phyloP scores from a whole-genome alignment of 139 green algal genomes.

The Tetradesmus lagerheimii region DNA sequence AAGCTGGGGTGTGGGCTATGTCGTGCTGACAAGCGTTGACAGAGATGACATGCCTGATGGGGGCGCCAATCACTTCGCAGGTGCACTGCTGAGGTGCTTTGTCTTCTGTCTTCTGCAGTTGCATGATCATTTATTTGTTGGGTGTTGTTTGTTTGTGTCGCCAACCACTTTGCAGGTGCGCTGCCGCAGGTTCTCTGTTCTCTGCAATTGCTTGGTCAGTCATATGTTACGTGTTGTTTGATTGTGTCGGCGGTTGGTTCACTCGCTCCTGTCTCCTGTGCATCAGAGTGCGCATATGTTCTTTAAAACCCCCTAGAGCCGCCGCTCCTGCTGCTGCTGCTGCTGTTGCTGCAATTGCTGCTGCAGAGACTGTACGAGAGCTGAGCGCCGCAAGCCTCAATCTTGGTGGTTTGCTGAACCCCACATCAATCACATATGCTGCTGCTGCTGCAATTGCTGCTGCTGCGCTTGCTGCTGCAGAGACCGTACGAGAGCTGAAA shows the following conservation, averaged over 20 bases:
- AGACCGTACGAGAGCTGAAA: slow-evolving; percentile 89
- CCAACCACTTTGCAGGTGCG: no score
- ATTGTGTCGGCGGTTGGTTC: no score
- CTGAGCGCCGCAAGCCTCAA: slow-evolving; percentile 73
- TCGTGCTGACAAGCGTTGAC: slow-evolving; percentile 93
- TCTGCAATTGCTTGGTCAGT: no score
- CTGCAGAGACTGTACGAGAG: slow-evolving; percentile 76
- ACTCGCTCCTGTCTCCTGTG: no score
- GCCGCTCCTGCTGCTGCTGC: no score
- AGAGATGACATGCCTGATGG: slow-evolving; percentile 92
- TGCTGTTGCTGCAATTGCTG: background rate
- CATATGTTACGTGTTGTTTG: no score
- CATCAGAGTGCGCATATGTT: no score
- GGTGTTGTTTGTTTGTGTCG: no score
- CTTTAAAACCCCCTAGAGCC: no score
- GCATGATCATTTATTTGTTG: no score
- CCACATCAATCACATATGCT: background rate
- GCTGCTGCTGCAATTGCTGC: background rate
- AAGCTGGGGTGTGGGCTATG: slow-evolving; percentile 96
- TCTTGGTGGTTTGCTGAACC: background rate
- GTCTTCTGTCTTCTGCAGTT: no score
- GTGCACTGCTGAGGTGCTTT: background rate
- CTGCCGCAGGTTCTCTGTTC: no score
- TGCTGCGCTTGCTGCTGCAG: background rate
- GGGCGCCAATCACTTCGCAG: slow-evolving; percentile 89